Percentiles rank a stretch among this genome's conserved stretches.
phyloP scores from a whole-genome alignment of 2,329 filamentous ascomycete species.

The Trichothecium sympodiale region DNA sequence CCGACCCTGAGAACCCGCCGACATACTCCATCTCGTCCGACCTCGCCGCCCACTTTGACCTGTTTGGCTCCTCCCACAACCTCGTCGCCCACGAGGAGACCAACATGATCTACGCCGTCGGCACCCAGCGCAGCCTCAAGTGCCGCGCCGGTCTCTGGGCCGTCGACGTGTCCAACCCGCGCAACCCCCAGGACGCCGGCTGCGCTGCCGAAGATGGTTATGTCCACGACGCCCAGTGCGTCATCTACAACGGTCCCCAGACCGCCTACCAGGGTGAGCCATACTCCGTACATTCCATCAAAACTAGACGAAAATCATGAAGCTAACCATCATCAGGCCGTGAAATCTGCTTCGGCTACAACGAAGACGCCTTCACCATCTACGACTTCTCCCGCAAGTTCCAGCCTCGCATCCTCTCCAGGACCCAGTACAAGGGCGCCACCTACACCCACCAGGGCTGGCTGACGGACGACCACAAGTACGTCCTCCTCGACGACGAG shows the following conservation, averaged over 20 bases:
- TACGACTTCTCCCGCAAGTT: constrained; percentile 38
- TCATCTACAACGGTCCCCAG: constrained; percentile 36
- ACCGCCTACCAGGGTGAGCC: constrained; percentile 8
- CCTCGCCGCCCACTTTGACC: constrained; percentile 20
- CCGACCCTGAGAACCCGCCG: constrained; percentile 25
- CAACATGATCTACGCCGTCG: constrained; percentile 31
- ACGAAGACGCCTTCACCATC: constrained; percentile 17
- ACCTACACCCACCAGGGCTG: constrained; percentile 46
- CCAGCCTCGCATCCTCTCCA: constrained; percentile 32
- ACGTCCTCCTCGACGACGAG: constrained; percentile 39
- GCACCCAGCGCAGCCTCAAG: constrained; percentile 22
- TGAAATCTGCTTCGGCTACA: constrained; percentile 11
- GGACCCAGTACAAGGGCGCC: constrained; percentile 41
- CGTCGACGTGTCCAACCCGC: constrained; percentile 39
- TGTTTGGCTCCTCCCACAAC: constrained; percentile 28
- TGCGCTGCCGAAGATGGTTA: constrained; percentile 34
- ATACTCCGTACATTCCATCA: no score
- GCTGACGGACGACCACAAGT: constrained; percentile 29
- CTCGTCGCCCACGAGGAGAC: constrained; percentile 36
- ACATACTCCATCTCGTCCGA: constrained; percentile 18
- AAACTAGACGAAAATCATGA: no score
- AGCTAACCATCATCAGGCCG: constrained; percentile 18
- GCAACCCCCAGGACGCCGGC: constrained; percentile 37
- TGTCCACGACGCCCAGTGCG: constrained; percentile 39
- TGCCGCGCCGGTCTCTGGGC: constrained; percentile 40